These are phyloP conservation scores for Linnemannia schmuckeri DNA, from an alignment of 192 early-diverging fungal species.

Conservation along the genomic window DNA sequence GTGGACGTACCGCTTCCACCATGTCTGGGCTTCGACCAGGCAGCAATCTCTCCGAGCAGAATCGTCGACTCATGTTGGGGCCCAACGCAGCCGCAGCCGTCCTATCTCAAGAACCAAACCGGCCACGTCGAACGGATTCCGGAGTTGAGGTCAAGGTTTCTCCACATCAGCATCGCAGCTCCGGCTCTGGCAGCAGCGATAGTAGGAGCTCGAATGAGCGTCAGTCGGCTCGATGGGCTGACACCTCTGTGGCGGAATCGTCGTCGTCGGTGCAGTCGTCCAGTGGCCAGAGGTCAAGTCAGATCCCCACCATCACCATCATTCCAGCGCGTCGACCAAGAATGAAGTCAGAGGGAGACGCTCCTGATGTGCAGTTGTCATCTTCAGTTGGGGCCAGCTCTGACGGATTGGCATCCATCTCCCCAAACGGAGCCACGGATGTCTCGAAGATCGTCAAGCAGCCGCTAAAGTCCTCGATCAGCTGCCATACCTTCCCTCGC, in stretches of 20 bases:
- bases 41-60: not conserved
- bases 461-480: slow-evolving; percentile 43
- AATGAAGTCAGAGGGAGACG: slow-evolving; percentile 21
- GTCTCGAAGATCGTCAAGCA: not conserved
- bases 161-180: slow-evolving; percentile 5
- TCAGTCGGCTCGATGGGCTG: not conserved
- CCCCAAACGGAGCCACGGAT: slow-evolving; percentile 9
- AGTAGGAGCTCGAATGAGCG: slow-evolving; percentile 17
- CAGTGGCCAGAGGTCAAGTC: not conserved
- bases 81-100: not conserved
- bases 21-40: not conserved
- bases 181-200: slow-evolving; percentile 8
- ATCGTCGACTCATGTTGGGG: not conserved
- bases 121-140: slow-evolving; percentile 42
- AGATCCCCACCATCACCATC: not conserved
- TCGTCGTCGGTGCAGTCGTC: not conserved
- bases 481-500: slow-evolving; percentile 48
- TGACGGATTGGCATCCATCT: not conserved
- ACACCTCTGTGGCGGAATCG: not conserved
- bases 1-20: not conserved
- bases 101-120: slow-evolving; percentile 17
- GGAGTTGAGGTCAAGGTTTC: slow-evolving; percentile 46
- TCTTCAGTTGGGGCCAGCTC: not conserved
- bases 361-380: not conserved
- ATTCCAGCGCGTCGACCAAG: not conserved